These are phyloP conservation scores for Hirschioporus abietinus DNA, from an alignment of 768 basidiomycete species.

Conservation along the genomic window DNA sequence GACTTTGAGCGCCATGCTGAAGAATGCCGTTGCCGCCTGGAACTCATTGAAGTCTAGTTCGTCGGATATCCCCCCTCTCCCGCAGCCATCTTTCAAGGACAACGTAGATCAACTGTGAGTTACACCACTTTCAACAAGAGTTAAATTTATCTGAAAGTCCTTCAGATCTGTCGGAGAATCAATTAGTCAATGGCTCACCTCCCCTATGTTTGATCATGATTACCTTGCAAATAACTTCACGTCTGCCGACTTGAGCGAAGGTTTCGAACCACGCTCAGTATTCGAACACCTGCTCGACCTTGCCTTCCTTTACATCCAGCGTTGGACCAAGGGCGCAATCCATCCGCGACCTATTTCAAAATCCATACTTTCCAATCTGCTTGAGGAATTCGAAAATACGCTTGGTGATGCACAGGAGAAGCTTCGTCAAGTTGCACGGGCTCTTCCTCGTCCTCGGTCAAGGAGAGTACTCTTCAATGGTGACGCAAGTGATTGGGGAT, in stretches of 20 bases:
- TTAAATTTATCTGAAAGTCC: background rate
- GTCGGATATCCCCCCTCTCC: constrained; percentile 33
- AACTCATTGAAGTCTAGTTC: constrained; percentile 34
- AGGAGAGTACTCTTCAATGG: background rate
- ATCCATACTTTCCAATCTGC: background rate
- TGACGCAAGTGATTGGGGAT: background rate
- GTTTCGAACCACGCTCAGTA: background rate
- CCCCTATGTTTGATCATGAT: background rate
- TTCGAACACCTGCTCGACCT: background rate
- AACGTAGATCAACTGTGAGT: background rate
- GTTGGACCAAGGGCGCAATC: background rate
- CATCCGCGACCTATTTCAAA: background rate
- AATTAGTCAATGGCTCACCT: background rate
- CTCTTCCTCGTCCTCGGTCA: background rate
- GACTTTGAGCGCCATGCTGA: constrained; percentile 35
- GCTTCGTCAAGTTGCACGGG: background rate
- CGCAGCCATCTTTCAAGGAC: background rate
- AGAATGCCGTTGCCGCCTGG: constrained; percentile 19
- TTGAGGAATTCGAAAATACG: background rate
- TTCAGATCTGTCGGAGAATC: background rate
- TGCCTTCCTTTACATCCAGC: background rate
- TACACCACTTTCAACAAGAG: background rate
- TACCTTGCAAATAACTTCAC: background rate
- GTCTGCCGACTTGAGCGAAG: background rate
- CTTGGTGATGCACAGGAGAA: background rate